Evolutionary conservation across 768 basidiomycete genomes (phyloP), one percentile per base, ranked within the genome.

Genomic region (Lentinula lateritia): DNA sequence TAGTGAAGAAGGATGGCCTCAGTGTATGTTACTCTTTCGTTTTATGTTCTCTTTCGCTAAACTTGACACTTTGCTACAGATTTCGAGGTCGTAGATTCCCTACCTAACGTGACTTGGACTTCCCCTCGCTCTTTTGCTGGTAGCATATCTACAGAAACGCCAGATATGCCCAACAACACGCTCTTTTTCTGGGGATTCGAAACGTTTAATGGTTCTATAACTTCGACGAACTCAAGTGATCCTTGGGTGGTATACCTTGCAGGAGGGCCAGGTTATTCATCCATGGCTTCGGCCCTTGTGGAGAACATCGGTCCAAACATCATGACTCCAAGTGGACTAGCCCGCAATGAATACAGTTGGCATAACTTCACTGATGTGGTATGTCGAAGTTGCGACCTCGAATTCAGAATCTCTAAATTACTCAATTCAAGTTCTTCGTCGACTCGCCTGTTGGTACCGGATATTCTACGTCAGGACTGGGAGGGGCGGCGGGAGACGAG

Each of bases 171-270:
- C 1, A 75, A 77, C 63, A 66, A 77, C 61, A 76, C 74, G 1
- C 67, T 76, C 5, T 77, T 75, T 67, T 78, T 78, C 65, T 76
- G 74, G 75, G 77, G 58, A 13, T 76, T 76, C 28, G 77, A 78
- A 64, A 69, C 68, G 4, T 59, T 65, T 15, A 67, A 72, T 8
- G 78, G 76, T 4, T 78, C 77, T 36, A 63, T 78, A 28, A 73
- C 76, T 12, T 67, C 66, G 83, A 68, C 60, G 32, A 68, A 71
- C 1, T 63, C 65, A 50, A 62, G 72, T 13, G 75, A 84, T 18
- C 88, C 89, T 1, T 89, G 89, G 89, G 81, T 81, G 3, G 84
- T 90, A 45, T 90, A 87, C 87, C 69, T 90, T 28, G 88, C 89
- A 62, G 89, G 88, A 73, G 88, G 87, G 85, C 86, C 65, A 52